phyloP scores from a whole-genome alignment of 176 grass and related monocot species.

The Dactylis glomerata region DNA sequence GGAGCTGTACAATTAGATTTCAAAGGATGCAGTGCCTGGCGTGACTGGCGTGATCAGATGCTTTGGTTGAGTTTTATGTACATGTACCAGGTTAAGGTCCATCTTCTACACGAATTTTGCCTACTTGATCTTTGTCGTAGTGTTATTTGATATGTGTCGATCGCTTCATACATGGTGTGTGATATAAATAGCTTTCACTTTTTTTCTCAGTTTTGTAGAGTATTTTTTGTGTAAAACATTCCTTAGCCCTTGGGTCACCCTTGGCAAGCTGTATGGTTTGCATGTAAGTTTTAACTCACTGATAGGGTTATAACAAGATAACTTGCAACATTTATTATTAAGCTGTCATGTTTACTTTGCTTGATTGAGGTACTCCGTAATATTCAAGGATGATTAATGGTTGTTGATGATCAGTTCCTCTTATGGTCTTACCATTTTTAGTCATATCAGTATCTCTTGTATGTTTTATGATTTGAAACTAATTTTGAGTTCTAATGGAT shows the following conservation, averaged over 20 bases:
- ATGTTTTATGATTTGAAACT: not conserved
- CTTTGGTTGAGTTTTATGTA: slow-evolving; percentile 85
- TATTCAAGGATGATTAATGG: slow-evolving; percentile 5
- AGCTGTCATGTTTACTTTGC: slow-evolving; percentile 4
- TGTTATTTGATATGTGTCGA: slow-evolving; percentile 26
- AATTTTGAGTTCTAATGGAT: not conserved
- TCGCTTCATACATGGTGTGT: slow-evolving; percentile 25
- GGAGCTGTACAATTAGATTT: slow-evolving; percentile 50
- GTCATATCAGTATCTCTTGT: not conserved
- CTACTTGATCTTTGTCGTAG: slow-evolving; percentile 24
- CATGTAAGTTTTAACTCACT: slow-evolving; percentile 6
- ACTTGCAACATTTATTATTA: not conserved
- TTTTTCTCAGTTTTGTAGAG: slow-evolving; percentile 31
- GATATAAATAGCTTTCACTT: slow-evolving; percentile 19
- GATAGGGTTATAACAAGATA: slow-evolving; percentile 18
- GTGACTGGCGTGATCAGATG: slow-evolving; percentile 57
- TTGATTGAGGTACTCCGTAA: slow-evolving; percentile 15
- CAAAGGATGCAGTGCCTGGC: slow-evolving; percentile 84
- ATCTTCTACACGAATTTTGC: slow-evolving; percentile 20
- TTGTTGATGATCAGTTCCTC: not conserved
- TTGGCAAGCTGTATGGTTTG: slow-evolving; percentile 30
- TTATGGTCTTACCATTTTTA: not conserved
- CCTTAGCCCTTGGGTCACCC: not conserved
- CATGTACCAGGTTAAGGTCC: slow-evolving; percentile 55
- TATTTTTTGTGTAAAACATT: not conserved